Evolutionary conservation across 1,139 yeast genomes (phyloP), one percentile per base, ranked within the genome.

Genomic region (Hansenula sp.): DNA sequence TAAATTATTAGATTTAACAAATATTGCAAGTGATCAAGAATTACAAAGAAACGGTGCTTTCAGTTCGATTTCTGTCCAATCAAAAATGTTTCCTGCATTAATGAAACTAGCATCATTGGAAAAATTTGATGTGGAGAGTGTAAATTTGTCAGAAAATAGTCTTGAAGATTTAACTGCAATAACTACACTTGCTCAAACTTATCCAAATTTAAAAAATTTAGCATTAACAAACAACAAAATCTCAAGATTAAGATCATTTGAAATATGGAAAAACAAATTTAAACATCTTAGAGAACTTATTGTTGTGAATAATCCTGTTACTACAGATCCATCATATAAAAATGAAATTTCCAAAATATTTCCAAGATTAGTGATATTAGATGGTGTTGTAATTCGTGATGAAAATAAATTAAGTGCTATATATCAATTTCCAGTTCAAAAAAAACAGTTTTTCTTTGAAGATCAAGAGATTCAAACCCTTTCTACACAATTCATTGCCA

Each of bases 71-170:
- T 60, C 71, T 5, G 71, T 78, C 8, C 73, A 80, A 37, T 75
- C 94, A 14, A 90, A 90, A 60, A 82, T 90, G 73, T 89, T 92
- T 61, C 86, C 90, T 4, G 98, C 98, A 1, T 66, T 92, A 50
- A 80, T 92, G 88, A 88, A 85, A 58, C 66, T 94, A 17, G 96
- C 96, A 1, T 59, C 65, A 1, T 69, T 69, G 39, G 68, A 65
- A 37, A 56, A 52, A 9, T 44, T 64, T 32, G 69, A 69, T 3
- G 85, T 89, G 7, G 84, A 81, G 29, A 82, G 92, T 45, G 79
- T 92, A 16, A 88, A 85, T 57, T 68, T 92, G 38, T 82, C 95
- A 13, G 71, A 71, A 44, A 92, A 92, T 58, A 74, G 73, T 44
- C 62, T 90, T 33, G 64, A 65, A 31, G 95, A 87, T 53, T 71